Percentiles rank a stretch among this genome's conserved stretches.
Conservation (phyloP, 1,284 basidiomycete genomes). For the Trichosporon ovoides region DNA sequence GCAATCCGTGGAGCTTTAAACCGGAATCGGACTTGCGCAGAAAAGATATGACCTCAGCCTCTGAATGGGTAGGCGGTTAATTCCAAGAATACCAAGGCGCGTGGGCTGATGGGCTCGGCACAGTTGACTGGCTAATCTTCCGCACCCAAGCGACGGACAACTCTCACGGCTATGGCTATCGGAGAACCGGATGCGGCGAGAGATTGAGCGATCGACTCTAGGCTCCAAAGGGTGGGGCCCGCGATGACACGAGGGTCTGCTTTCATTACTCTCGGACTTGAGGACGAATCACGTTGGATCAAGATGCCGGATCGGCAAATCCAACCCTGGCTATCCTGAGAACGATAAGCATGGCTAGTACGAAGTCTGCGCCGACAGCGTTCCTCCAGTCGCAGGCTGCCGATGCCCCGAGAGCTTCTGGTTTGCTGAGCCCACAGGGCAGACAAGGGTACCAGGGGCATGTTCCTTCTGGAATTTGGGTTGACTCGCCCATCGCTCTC, state of each 20-base stretch:
- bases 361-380: not conserved
- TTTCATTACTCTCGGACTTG: not conserved
- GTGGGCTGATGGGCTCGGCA: no score
- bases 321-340: not conserved
- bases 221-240: conserved; percentile 3
- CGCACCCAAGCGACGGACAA: no score
- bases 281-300: not conserved
- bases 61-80: not conserved
- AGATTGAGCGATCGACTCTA: not conserved
- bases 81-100: not conserved
- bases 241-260: not conserved
- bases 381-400: not conserved
- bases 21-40: not conserved
- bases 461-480: conserved; percentile 6
- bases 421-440: not conserved
- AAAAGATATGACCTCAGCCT: not conserved
- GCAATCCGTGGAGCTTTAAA: no score
- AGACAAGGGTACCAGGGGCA: no score
- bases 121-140: no score
- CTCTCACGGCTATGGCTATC: not conserved
- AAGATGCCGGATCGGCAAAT: conserved; percentile 5
- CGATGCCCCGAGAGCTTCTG: not conserved
- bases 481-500: conserved; percentile 1
- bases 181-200: not conserved
- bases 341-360: not conserved